Evolutionary conservation across 164 flowering plant species (phyloP), one percentile per base, ranked within the genome.

Genomic region (Liquidambar formosana): DNA sequence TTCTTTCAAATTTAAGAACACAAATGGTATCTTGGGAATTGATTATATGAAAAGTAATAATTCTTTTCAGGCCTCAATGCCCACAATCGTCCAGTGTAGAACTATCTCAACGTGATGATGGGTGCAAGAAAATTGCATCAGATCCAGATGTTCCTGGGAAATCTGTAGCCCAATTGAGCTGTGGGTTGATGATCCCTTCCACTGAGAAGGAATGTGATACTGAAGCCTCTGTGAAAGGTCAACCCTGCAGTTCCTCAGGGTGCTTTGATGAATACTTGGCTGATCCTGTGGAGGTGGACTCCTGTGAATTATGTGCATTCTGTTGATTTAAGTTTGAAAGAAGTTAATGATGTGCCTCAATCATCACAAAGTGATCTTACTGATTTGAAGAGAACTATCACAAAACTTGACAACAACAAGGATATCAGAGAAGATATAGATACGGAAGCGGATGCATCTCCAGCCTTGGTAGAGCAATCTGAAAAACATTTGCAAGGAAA

Each of bases 191-290:
- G 66, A 52, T 61, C 15, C 48, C 69, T 59, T 68, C 69, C 28
- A 15, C 64, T 48, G 58, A 73, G 54, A 75, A 73, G 44, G 70
- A 65, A 13, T 64, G 33, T 66, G 57, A 68, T 61, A 57, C 11
- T 19, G 71, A 74, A 63, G 57, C 25, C 26, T 48, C 71, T 45
- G 38, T 6, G 54, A 72, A 61, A 64, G 67, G 33, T 15, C 69
- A 74, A 33, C 67, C 73, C 26, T 64, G 66, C 56, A 74, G 79
- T 64, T 81, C 84, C 27, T 75, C 83, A 18, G 72, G 52, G 0
- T 78, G 78, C 67, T 47, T 79, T 38, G 81, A 81, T 66, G 78
- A 75, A 19, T 85, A 64, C 63, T 64, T 83, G 66, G 81, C 77
- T 44, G 84, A 83, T 70, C 73, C 75, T 53, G 54, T 72, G 48